These are phyloP conservation scores for Coemansia sp. DNA, from an alignment of 192 early-diverging fungal species.

Conservation along the genomic window DNA sequence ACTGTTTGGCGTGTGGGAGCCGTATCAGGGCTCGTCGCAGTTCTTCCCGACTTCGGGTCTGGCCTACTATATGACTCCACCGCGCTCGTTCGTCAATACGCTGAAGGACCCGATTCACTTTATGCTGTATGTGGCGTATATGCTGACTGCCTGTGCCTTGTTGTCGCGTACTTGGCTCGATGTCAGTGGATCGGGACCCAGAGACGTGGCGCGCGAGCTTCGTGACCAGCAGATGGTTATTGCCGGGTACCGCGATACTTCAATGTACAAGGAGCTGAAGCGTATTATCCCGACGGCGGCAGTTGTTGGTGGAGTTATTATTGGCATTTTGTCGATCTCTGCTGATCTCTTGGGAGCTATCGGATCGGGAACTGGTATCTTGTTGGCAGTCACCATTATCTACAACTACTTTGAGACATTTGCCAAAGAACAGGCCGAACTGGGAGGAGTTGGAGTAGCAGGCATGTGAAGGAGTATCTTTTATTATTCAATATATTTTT, in stretches of 20 bases:
- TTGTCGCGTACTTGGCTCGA: constrained; percentile 99
- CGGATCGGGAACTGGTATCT: constrained; percentile 98
- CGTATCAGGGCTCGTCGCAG: constrained; percentile 92
- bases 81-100: constrained; percentile 79
- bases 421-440: constrained; percentile 81
- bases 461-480: constrained; percentile 30
- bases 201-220: constrained; percentile 97
- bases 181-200: constrained; percentile 94
- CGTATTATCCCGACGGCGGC: constrained; percentile 97
- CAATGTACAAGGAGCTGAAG: constrained; percentile 99
- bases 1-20: constrained; percentile 95
- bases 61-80: constrained; percentile 99
- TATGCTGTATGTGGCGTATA: constrained; percentile 88
- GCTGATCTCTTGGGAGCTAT: constrained; percentile 98
- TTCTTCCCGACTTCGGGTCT: constrained; percentile 90
- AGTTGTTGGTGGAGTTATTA: constrained; percentile 94
- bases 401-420: constrained; percentile 99
- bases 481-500: neutral
- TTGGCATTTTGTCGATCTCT: constrained; percentile 92
- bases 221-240: constrained; percentile 97
- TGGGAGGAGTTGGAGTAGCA: constrained; percentile 46
- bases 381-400: constrained; percentile 97
- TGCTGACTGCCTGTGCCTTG: constrained; percentile 93
- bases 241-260: constrained; percentile 88
- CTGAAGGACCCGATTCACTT: constrained; percentile 95